Base-by-base conservation (phyloP, 2,329 filamentous ascomycete species). In the Epichloe baconii region DNA sequence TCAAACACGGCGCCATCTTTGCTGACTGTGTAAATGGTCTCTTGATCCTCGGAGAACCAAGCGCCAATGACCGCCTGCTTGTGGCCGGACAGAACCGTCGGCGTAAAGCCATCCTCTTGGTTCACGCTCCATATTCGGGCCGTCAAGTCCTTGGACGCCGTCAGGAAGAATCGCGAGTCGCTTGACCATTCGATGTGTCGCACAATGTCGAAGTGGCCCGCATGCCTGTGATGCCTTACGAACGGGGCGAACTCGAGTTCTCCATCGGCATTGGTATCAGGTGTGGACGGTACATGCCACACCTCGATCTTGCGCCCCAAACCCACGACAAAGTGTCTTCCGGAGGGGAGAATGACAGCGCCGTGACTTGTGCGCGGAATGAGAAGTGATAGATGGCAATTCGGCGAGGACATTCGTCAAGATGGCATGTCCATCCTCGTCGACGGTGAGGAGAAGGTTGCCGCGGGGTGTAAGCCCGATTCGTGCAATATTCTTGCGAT, bases 1-100 rank as follows among this genome's bases (percentile, higher is more conserved):
- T 86, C 80, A 62, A 97, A 97, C 0, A 97, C 77, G 3, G 93
- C 90, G n/a, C 93, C 94, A 66, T 98, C 94, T 66, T 94, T 94
- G 69, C 91, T 96, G 56, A 95, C 82, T 0, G 93, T 97, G 65
- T 93, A 98, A 50, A 98, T 95, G 47, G 81, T 88, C 69, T 98
- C 94, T 65, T 98, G 93, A 59, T 95, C 83, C 55, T 85, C 83
- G 0, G 90, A 94, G 64, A 98, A 98, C 82, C 89, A 98, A n/a
- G 90, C 90, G n/a, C 85, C 88, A 50, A 94, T 77, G 3, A 98
- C 86, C 15, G 80, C 84, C 67, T 96, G 89, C 64, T 89, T 83
- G 68, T 98, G 94, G 1, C 93, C 93, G 3, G 88, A 85, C 55
- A 98, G 71, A 15, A 90, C 88, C 1, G 93, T 98, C 0, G 91